Percentiles rank a stretch among this genome's conserved stretches.
Evolutionary conservation across 169 alveolate species (phyloP).

Genomic region (Plasmodium sp.): DNA sequence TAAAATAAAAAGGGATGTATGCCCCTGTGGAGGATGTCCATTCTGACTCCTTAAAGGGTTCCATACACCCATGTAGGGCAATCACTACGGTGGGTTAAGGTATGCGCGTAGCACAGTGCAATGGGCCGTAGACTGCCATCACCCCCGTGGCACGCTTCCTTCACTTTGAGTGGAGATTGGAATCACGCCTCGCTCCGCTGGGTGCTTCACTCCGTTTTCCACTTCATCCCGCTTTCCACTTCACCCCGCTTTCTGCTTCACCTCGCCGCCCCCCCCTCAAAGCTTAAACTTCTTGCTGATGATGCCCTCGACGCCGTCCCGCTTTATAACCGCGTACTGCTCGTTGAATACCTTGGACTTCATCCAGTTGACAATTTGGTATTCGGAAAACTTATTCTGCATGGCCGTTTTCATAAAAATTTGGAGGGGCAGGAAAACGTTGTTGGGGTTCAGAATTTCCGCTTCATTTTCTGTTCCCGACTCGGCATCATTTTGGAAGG

Average conservation of each 20-base stretch:
- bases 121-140: not conserved
- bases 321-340: constrained; percentile 74
- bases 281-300: constrained; percentile 75
- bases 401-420: constrained; percentile 81
- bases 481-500: constrained; percentile 75
- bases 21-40: not conserved
- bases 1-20: not conserved
- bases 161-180: not conserved
- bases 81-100: not conserved
- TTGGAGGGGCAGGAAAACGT: constrained; percentile 45
- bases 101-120: not conserved
- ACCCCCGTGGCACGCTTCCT: not conserved
- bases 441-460: constrained; percentile 73
- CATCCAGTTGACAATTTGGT: constrained; percentile 85
- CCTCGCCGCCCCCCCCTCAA: not conserved
- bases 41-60: not conserved
- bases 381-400: constrained; percentile 82
- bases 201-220: not conserved
- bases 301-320: constrained; percentile 80
- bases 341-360: constrained; percentile 82
- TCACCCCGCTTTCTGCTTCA: not conserved
- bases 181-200: not conserved
- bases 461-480: constrained; percentile 76
- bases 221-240: not conserved
- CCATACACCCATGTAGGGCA: not conserved